Evolutionary conservation across 2,329 filamentous ascomycete species (phyloP).

Genomic region (Paracoccidioides brasiliensis): DNA sequence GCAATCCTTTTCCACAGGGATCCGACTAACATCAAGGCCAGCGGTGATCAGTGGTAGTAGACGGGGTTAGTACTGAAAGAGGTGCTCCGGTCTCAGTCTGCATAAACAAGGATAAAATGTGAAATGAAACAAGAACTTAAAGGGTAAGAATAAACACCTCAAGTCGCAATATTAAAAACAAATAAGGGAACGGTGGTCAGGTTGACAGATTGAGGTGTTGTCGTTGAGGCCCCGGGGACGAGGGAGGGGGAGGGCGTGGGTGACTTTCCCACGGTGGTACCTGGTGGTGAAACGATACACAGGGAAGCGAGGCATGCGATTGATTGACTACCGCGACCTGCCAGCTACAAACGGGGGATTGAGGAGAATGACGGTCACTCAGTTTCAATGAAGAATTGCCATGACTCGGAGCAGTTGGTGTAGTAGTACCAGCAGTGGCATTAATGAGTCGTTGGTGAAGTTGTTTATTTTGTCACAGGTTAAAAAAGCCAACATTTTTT

Average conservation of each 20-base stretch:
- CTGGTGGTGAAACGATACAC: slow-evolving; percentile 2
- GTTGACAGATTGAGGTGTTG: too few species aligned
- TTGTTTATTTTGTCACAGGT: too few species aligned
- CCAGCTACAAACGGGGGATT: too few species aligned
- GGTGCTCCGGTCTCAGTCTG: neutral
- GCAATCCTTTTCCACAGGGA: neutral
- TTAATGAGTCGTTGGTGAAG: too few species aligned
- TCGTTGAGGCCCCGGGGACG: neutral
- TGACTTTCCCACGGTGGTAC: slow-evolving; percentile 1
- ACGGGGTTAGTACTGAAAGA: neutral
- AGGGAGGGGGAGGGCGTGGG: neutral
- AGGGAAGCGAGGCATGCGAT: neutral
- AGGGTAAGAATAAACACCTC: neutral
- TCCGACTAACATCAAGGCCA: neutral
- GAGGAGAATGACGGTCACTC: too few species aligned
- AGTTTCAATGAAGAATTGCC: too few species aligned
- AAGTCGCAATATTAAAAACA: too few species aligned
- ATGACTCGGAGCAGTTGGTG: too few species aligned
- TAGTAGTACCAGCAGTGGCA: too few species aligned
- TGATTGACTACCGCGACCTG: too few species aligned
- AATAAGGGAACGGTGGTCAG: too few species aligned
- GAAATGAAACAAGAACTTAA: neutral
- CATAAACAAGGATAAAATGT: neutral
- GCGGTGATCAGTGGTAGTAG: neutral
- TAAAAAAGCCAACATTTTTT: too few species aligned